A percentile compares a stretch with the other conserved stretches of the same genome.
These are phyloP conservation scores for Claviceps digitariae DNA, from an alignment of 2,329 filamentous ascomycete genomes.

Conservation along the genomic window DNA sequence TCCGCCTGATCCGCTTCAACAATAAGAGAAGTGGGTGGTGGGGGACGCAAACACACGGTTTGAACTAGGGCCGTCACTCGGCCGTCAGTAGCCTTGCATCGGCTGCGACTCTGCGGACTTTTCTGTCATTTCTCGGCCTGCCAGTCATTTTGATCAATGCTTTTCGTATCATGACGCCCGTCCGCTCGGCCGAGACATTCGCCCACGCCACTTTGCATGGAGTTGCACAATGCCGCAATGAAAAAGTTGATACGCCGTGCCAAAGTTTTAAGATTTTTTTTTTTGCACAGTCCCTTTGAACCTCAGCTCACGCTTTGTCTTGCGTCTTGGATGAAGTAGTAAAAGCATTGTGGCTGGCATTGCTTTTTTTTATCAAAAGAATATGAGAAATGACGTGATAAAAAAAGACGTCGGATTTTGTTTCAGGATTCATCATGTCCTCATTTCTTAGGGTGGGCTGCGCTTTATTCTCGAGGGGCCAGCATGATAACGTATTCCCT, in stretches of 20 bases:
- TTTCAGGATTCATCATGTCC: background rate
- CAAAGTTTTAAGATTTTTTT: background rate
- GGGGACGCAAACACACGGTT: background rate
- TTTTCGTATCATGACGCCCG: background rate
- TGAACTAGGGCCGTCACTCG: background rate
- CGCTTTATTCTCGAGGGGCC: constrained; percentile 30
- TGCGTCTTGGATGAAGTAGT: background rate
- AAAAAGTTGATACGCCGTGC: background rate
- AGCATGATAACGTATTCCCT: constrained; percentile 96
- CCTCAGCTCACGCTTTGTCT: background rate
- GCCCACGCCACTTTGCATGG: background rate
- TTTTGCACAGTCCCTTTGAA: background rate
- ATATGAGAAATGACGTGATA: background rate
- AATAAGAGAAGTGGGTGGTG: background rate
- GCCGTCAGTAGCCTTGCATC: constrained; percentile 1
- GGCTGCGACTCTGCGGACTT: constrained; percentile 1
- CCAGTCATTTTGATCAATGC: background rate
- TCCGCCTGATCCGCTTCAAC: background rate
- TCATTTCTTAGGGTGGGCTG: background rate
- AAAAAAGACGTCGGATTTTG: background rate
- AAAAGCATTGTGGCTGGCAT: background rate
- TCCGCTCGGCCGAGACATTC: background rate
- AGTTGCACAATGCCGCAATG: background rate
- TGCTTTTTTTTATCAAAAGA: background rate
- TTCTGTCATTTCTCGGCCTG: background rate